phyloP scores from a whole-genome alignment of 768 basidiomycete genomes.

The Guyanaporus albipodus region DNA sequence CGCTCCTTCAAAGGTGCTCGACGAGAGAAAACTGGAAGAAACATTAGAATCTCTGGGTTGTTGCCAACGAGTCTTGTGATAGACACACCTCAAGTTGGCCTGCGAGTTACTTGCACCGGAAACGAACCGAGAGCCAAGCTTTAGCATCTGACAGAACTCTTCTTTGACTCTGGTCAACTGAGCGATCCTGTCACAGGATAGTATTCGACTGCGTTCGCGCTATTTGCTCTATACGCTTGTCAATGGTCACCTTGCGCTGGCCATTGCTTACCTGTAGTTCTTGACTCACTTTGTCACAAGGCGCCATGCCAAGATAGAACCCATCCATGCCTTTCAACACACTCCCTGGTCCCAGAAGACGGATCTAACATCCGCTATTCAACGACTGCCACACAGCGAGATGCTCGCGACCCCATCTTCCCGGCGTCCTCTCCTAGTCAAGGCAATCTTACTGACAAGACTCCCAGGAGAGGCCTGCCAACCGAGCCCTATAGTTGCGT shows the following conservation, averaged over 20 bases:
- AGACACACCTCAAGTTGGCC: too few species aligned
- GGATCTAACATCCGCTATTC: too few species aligned
- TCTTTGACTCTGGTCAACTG: neutral
- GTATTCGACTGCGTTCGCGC: constrained; percentile 14
- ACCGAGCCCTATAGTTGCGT: constrained; percentile 1
- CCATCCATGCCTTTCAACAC: too few species aligned
- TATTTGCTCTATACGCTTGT: too few species aligned
- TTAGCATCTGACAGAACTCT: too few species aligned
- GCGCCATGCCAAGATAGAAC: neutral
- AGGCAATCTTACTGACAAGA: constrained; percentile 13
- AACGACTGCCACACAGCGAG: neutral
- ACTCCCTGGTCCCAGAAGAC: too few species aligned
- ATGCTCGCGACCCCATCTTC: neutral
- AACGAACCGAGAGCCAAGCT: too few species aligned
- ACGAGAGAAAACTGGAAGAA: constrained; percentile 35
- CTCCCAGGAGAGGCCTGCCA: neutral
- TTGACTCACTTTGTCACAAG: constrained; percentile 13
- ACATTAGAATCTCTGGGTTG: constrained; percentile 42
- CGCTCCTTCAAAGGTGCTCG: constrained; percentile 38
- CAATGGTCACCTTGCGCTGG: too few species aligned
- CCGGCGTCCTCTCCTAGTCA: neutral
- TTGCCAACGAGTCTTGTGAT: too few species aligned
- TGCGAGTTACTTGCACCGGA: too few species aligned
- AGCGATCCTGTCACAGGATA: constrained; percentile 1
- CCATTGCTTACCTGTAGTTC: neutral